Base-by-base conservation (phyloP, 2,329 filamentous ascomycete species). In the Dothideomycetes sp. region DNA sequence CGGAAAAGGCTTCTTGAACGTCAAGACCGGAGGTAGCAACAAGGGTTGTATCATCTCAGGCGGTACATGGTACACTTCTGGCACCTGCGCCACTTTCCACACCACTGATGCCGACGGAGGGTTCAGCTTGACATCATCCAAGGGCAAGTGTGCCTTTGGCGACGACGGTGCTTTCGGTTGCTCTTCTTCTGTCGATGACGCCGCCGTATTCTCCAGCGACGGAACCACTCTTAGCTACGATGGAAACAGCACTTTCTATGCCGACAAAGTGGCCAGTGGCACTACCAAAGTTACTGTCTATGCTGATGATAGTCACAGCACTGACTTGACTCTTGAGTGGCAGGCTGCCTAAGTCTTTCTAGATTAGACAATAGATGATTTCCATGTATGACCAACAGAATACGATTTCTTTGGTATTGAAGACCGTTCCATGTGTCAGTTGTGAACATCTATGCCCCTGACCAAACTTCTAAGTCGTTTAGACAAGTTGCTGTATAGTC, bases 61-160 rank as follows among this genome's bases (percentile, higher is more conserved):
- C 8, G 81, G 81, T 0, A 74, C 71, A 0, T 85, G 80, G 81
- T 84, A 80, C 53, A 69, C 70, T 0, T 70, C 67, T 1, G 79
- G 80, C 2, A 80, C 78, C 0, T 84, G 80, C 53, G 81, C 80
- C 1, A 80, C 73, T 0, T 81, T 76, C 55, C 75, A 69, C 0
- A 75, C 76, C 4, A 60, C 69, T 4, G 45, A 65, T 1, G 43
- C 22, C 6, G 60, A 61, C 31, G 54, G 54, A 10, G 70, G 69
- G 29, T 76, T 78, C 61, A 78, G 73, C 0, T 58, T 81, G 10
- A 65, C 60, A 33, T 74, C 73, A 10, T 73, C 69, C 33, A 79
- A 77, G 53, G 76, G 76, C 5, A 59, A 56, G 11, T 84, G 80
- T 49, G 71, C 68, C 1, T n/a, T n/a, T n/a, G 64, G 82, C 32